These are phyloP conservation scores for Ajuga reptans DNA, from an alignment of 305 asterid genomes.

Conservation along the genomic window DNA sequence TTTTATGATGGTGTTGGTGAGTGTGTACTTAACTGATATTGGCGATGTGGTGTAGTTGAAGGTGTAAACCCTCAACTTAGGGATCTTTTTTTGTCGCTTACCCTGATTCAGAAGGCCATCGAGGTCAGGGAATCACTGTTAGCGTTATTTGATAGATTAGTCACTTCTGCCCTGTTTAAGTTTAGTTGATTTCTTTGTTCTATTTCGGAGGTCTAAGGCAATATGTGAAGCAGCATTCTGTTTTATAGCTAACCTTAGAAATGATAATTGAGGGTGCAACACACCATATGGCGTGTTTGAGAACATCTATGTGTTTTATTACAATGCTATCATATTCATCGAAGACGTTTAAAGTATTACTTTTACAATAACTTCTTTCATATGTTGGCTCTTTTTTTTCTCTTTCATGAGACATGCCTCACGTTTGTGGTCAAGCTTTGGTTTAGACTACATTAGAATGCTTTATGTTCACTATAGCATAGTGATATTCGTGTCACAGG, in stretches of 20 bases:
- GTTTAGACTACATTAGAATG: neutral
- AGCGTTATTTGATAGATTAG: neutral
- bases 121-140: neutral
- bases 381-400: neutral
- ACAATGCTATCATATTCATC: neutral
- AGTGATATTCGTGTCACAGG: neutral
- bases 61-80: neutral
- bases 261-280: neutral
- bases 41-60: conserved; percentile 2
- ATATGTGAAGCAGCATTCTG: conserved; percentile 9
- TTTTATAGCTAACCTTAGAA: neutral
- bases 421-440: neutral
- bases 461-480: neutral
- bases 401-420: neutral
- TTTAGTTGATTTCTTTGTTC: conserved; percentile 2
- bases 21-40: neutral
- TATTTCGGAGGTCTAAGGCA: neutral
- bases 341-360: too few species aligned
- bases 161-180: neutral
- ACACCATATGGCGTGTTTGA: neutral
- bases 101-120: neutral
- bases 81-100: neutral
- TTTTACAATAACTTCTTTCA: neutral
- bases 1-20: neutral
- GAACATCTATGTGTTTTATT: neutral